phyloP scores from a whole-genome alignment of 805 yeast genomes.

The Candida insectorum region DNA sequence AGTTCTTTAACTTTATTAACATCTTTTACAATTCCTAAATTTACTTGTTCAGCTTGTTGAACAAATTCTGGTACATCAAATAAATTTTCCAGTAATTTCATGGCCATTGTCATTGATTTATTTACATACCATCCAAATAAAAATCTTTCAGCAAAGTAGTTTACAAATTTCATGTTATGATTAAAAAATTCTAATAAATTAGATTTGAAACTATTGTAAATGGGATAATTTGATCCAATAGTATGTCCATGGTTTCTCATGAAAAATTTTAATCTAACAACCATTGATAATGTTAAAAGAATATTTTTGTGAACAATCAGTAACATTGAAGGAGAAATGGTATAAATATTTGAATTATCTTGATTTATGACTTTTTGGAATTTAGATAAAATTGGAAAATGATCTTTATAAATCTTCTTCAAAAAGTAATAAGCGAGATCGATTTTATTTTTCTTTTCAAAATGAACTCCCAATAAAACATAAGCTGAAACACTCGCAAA shows the following conservation, averaged over 20 bases:
- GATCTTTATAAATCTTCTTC: conserved; percentile 17
- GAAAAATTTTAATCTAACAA: conserved; percentile 1
- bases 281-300: conserved; percentile 1
- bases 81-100: background rate
- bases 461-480: too few relatives aligned
- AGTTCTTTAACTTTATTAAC: background rate
- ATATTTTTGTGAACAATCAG: conserved; percentile 2
- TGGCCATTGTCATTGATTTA: background rate
- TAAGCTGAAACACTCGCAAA: too few relatives aligned
- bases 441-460: conserved; percentile 23
- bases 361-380: background rate
- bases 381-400: background rate
- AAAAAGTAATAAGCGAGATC: conserved; percentile 32
- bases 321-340: conserved; percentile 1
- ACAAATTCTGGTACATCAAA: background rate
- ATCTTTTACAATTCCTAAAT: background rate
- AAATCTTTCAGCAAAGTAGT: conserved; percentile 4
- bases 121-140: conserved; percentile 6
- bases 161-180: background rate
- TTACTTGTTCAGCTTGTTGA: background rate
- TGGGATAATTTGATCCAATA: background rate
- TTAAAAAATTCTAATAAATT: background rate
- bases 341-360: background rate
- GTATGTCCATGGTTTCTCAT: background rate
- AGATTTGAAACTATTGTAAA: background rate